Percentiles rank a stretch among this genome's conserved stretches.
Conservation (phyloP, 306 rosid species). For the Prunus mongolica region DNA sequence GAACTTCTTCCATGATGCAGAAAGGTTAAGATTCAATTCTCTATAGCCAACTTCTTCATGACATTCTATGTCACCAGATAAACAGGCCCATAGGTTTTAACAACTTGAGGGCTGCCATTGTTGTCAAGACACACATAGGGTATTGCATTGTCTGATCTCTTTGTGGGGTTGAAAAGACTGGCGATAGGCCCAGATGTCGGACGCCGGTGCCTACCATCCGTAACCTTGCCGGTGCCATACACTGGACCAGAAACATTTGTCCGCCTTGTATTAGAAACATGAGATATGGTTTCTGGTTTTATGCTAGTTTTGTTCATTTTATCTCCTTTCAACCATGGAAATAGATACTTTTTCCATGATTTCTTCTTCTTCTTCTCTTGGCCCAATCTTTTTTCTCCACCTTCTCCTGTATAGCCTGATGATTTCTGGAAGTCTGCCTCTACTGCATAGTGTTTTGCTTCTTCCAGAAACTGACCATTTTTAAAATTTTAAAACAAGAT, state of each 20-base stretch:
- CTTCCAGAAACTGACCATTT: conserved; percentile 64
- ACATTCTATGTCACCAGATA: conserved; percentile 51
- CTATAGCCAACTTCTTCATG: neutral
- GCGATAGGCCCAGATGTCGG: conserved; percentile 59
- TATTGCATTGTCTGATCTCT: conserved; percentile 33
- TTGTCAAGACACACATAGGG: conserved; percentile 53
- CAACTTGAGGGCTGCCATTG: conserved; percentile 27
- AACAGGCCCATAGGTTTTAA: conserved; percentile 58
- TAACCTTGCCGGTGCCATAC: conserved; percentile 15
- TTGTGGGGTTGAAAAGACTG: conserved; percentile 46
- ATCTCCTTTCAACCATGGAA: conserved; percentile 73
- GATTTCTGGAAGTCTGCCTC: conserved; percentile 37
- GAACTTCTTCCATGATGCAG: neutral
- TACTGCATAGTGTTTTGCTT: conserved; percentile 55
- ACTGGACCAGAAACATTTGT: conserved; percentile 69
- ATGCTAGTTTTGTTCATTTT: conserved; percentile 33
- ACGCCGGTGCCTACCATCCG: conserved; percentile 28
- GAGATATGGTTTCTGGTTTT: conserved; percentile 24
- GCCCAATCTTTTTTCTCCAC: conserved; percentile 24
- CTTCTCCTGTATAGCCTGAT: conserved; percentile 39
- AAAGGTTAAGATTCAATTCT: neutral
- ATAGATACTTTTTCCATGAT: conserved; percentile 60
- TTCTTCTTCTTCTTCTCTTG: conserved; percentile 44
- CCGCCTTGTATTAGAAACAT: conserved; percentile 26
- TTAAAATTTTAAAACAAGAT: neutral